Evolutionary conservation across 306 rosid species (phyloP).

Genomic region (Mimosa pudica): DNA sequence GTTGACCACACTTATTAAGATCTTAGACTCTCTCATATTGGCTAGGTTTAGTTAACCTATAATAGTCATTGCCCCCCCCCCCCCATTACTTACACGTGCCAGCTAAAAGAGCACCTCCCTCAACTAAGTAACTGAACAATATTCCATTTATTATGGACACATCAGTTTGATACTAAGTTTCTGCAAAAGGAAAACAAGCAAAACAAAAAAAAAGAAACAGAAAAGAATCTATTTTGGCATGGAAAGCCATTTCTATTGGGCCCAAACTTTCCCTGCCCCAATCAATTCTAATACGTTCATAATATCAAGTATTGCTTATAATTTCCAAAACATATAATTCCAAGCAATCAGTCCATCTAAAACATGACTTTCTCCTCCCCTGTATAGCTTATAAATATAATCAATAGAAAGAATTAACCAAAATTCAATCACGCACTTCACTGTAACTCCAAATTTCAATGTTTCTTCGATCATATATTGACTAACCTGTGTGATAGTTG

Average conservation of each 20-base stretch:
- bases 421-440: conserved; percentile 11
- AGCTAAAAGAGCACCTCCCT: too few species aligned
- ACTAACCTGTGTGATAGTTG: conserved; percentile 78
- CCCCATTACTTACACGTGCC: too few species aligned
- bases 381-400: neutral
- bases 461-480: conserved; percentile 30
- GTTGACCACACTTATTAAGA: neutral
- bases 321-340: neutral
- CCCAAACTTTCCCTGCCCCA: too few species aligned
- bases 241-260: neutral
- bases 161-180: neutral
- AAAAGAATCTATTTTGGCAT: neutral
- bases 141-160: too few species aligned
- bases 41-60: neutral
- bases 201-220: neutral
- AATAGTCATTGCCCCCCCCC: too few species aligned
- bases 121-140: too few species aligned
- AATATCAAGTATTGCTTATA: neutral
- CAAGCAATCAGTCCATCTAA: neutral
- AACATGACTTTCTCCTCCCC: neutral
- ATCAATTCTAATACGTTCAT: neutral
- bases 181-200: neutral
- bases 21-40: neutral
- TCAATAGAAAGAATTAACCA: neutral
- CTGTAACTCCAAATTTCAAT: conserved; percentile 9